Evolutionary conservation across 2,329 filamentous ascomycete genomes (phyloP).

Genomic region (Akanthomyces uredinophilus): DNA sequence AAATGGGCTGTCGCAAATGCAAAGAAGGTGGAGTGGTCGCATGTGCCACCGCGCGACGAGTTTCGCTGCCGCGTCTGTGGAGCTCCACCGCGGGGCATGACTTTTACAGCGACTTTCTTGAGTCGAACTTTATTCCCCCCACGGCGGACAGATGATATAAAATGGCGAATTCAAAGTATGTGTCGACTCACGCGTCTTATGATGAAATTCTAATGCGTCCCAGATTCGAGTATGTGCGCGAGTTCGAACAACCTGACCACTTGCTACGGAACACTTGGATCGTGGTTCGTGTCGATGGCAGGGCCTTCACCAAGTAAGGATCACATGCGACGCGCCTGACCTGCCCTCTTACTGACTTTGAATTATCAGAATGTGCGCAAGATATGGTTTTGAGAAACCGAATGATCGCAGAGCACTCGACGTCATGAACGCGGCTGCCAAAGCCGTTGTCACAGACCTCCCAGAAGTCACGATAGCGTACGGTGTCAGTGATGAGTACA

Average conservation of each 20-base stretch:
- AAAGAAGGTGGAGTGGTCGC: constrained; percentile 2
- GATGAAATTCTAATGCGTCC: not conserved
- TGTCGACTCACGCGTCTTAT: constrained; percentile 16
- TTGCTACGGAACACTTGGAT: constrained; percentile 93
- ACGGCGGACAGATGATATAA: constrained; percentile 1
- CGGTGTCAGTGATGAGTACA: constrained; percentile 92
- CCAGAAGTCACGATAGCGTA: constrained; percentile 85
- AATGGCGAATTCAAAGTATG: constrained; percentile 52
- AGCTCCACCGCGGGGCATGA: constrained; percentile 14
- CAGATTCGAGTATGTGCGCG: constrained; percentile 90
- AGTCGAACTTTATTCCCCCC: not conserved
- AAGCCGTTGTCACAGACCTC: constrained; percentile 74
- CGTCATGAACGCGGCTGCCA: constrained; percentile 93
- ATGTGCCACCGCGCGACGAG: constrained; percentile 1
- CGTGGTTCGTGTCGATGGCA: constrained; percentile 86
- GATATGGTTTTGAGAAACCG: constrained; percentile 83
- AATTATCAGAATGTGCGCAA: constrained; percentile 63
- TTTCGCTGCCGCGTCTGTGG: constrained; percentile 11
- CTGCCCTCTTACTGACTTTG: not conserved
- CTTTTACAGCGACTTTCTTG: not conserved
- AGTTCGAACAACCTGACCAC: constrained; percentile 76
- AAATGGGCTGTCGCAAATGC: constrained; percentile 5
- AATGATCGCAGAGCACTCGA: constrained; percentile 84
- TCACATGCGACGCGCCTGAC: not conserved
- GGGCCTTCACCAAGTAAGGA: constrained; percentile 85